Evolutionary conservation across 2,329 filamentous ascomycete genomes (phyloP).

Genomic region (Botrytis fabae): DNA sequence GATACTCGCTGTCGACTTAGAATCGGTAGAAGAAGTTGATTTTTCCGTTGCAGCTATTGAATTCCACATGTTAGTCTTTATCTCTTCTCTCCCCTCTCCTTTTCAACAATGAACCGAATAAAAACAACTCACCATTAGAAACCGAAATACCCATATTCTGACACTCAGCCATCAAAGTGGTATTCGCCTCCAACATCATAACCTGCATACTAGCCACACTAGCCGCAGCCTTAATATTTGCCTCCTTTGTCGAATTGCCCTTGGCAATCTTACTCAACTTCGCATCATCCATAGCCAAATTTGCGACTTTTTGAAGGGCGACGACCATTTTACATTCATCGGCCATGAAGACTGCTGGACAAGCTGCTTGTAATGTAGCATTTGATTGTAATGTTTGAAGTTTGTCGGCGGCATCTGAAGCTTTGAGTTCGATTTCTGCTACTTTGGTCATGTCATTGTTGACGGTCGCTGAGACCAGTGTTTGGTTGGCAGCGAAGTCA

Average conservation of each 20-base stretch:
- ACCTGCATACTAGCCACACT: slow-evolving; percentile 39
- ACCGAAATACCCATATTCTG: slow-evolving; percentile 7
- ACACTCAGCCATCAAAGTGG: slow-evolving; percentile 39
- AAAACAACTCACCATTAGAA: neutral
- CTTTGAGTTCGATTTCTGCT: slow-evolving; percentile 24
- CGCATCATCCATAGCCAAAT: slow-evolving; percentile 43
- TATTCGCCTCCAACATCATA: slow-evolving; percentile 41
- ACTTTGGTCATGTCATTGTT: slow-evolving; percentile 27
- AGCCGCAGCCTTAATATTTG: slow-evolving; percentile 44
- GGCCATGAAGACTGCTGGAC: slow-evolving; percentile 16
- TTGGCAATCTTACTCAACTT: slow-evolving; percentile 40
- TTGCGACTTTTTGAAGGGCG: slow-evolving; percentile 29
- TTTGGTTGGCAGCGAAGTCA: slow-evolving; percentile 27
- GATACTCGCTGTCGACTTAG: neutral
- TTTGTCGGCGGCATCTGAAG: slow-evolving; percentile 21
- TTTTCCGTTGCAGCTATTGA: neutral
- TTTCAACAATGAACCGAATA: no score
- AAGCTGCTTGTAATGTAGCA: slow-evolving; percentile 30
- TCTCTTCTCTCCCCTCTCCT: neutral
- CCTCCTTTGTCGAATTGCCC: slow-evolving; percentile 44
- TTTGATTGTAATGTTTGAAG: slow-evolving; percentile 26
- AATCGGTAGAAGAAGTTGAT: neutral
- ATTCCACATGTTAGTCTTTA: neutral
- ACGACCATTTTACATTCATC: slow-evolving; percentile 20
- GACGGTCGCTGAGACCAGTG: slow-evolving; percentile 22